Base-by-base conservation (phyloP, 2,329 filamentous ascomycete species). In the Colletotrichum lindemuthianum region DNA sequence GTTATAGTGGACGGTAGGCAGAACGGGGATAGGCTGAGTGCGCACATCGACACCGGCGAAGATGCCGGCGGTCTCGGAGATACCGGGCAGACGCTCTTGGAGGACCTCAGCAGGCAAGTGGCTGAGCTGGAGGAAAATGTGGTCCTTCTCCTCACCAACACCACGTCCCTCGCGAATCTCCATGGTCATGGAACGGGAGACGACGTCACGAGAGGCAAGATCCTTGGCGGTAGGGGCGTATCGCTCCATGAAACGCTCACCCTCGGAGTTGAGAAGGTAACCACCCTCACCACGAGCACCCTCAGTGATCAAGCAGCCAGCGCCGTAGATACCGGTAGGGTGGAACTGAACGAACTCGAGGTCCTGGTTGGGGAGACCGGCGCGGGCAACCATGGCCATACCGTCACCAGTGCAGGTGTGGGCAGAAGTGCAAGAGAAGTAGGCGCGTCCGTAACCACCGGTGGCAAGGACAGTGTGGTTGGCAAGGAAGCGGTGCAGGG, bases 291-390 rank as follows among this genome's bases (percentile, higher is more conserved):
- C 96, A 86, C 96, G 93, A 72, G 95, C 93, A 73, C 95, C 95
- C 83, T 99, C 95, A 11, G 96, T 98, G 76, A 99, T 99, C 86
- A 99, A 84, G 82, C 95, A 97, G 70, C 95, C 95, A 74, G 95
- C 96, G 75, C 96, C 96, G 80, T 99, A 99, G 82, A 99, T 98
- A 88, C 95, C 95, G 70, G 95, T 97, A 60, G 95, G 95, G 81
- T 99, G 95, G 88, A 99, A 99, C 83, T 99, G 95, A 68, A 99
- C 96, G 81, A 99, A 99, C 80, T 99, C 96, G 69, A 98, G 87
- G 90, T 99, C 96, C 85, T 99, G 96, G 87, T 97, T 97, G 73
- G 96, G 95, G 44, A 99, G 90, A 79, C 96, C 96, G 68, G 96
- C 96, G 83, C 96, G 93, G 72, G 95, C 92, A 74, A 98, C 95